Base-by-base conservation (phyloP, 2,329 filamentous ascomycete genomes). In the Nemania diffusa region DNA sequence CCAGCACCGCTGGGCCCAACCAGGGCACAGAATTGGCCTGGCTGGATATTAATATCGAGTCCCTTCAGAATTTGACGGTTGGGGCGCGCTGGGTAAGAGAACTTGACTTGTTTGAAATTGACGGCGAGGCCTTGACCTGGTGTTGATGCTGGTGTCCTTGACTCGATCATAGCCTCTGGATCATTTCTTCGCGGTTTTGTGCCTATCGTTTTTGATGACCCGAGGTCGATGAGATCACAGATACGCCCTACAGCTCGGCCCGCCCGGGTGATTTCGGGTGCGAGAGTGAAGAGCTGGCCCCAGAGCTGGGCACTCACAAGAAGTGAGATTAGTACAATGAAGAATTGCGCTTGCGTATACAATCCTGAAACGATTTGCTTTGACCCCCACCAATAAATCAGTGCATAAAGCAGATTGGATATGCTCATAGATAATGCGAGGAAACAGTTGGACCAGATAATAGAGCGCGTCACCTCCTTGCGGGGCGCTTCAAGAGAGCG, bases 341-440 rank as follows among this genome's bases (percentile, higher is more conserved):
- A 89, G 80, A 93, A 94, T n/a, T 91, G 85, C 34, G 89, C 87
- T 50, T 86, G 86, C 2, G 80, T 83, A 71, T 91, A 91, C 63
- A 87, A 81, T 4, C 91, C 91, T 48, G 85, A 83, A 58, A 89
- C 85, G 66, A 94, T 92, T 69, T 89, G 87, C 72, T 87, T 90
- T 0, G 91, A 85, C 3, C 91, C 91, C 91, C 91, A 94, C 90
- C 91, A 94, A 78, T 93, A 94, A 0, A 91, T 90, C 61, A 94
- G 85, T 0, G 91, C 90, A 73, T 93, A 92, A 27, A 93, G 87
- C 57, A 92, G 83, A 73, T 90, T 91, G 22, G 88, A 86, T 9
- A 86, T 81, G 69, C 84, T 86, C 74, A 88, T 87, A 17, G 88
- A 84, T 40, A 90, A 80, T 2, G 89, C 87, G 7, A 90, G 83